A percentile compares a stretch with the other conserved stretches of the same genome.
phyloP scores from a whole-genome alignment of 805 yeast species.

The Brettanomyces anomalus region DNA sequence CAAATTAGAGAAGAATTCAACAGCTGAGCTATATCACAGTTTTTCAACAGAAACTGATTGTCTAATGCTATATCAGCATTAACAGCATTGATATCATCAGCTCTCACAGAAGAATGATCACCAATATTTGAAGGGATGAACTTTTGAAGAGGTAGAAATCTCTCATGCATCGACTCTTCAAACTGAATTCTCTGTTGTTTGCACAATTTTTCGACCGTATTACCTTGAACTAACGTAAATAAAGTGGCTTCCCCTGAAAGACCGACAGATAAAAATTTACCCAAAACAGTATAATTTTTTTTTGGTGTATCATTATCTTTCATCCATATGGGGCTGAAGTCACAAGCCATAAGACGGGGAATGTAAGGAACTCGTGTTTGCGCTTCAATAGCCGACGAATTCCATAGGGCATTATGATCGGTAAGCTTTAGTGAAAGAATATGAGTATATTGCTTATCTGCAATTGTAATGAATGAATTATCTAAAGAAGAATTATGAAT shows the following conservation, averaged over 20 bases:
- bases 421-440: conserved; percentile 9
- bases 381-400: conserved; percentile 5
- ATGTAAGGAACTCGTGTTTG: conserved; percentile 21
- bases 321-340: conserved; percentile 26
- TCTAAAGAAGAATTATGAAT: conserved; percentile 4
- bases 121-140: neutral
- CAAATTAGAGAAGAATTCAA: neutral
- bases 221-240: conserved; percentile 9
- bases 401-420: conserved; percentile 1
- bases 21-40: neutral
- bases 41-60: neutral
- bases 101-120: neutral
- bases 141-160: neutral
- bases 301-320: neutral
- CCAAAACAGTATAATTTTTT: neutral
- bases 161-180: neutral
- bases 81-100: neutral
- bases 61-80: neutral
- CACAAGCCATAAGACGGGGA: conserved; percentile 24
- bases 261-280: conserved; percentile 23
- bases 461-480: conserved; percentile 5
- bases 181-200: neutral
- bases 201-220: conserved; percentile 5
- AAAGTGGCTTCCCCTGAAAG: conserved; percentile 28
- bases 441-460: conserved; percentile 15